Evolutionary conservation across 345 rosid genomes (phyloP).

Genomic region (Lepidium africanum): DNA sequence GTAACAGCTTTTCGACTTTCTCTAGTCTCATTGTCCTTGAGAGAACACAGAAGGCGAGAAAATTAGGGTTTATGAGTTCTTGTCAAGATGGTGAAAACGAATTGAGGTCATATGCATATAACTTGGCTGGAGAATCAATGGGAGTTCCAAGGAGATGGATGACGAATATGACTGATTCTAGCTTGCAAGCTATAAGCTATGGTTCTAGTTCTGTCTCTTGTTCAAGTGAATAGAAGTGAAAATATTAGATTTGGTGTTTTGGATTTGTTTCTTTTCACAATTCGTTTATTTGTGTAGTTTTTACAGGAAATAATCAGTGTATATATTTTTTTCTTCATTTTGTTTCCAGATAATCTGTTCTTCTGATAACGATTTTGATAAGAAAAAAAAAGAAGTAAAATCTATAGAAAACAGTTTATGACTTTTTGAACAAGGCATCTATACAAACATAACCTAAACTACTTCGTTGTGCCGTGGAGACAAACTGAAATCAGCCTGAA

Average conservation of each 20-base stretch:
- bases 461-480: slow-evolving; percentile 53
- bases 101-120: slow-evolving; percentile 93
- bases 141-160: slow-evolving; percentile 69
- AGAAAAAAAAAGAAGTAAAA: background rate
- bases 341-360: background rate
- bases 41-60: slow-evolving; percentile 70
- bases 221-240: slow-evolving; percentile 26
- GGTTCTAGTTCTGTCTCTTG: slow-evolving; percentile 72
- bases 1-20: slow-evolving; percentile 93
- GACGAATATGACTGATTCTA: slow-evolving; percentile 77
- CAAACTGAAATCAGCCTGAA: slow-evolving; percentile 76
- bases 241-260: background rate
- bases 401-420: background rate
- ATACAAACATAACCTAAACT: background rate
- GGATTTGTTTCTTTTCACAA: background rate
- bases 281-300: slow-evolving; percentile 21
- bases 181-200: slow-evolving; percentile 74
- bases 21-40: slow-evolving; percentile 86
- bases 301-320: background rate
- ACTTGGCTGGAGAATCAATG: slow-evolving; percentile 50
- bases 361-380: background rate
- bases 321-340: background rate
- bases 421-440: slow-evolving; percentile 1
- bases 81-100: slow-evolving; percentile 42
- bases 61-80: slow-evolving; percentile 48